Evolutionary conservation across 257 asterid genomes (phyloP).

Genomic region (Nicotiana paniculata): DNA sequence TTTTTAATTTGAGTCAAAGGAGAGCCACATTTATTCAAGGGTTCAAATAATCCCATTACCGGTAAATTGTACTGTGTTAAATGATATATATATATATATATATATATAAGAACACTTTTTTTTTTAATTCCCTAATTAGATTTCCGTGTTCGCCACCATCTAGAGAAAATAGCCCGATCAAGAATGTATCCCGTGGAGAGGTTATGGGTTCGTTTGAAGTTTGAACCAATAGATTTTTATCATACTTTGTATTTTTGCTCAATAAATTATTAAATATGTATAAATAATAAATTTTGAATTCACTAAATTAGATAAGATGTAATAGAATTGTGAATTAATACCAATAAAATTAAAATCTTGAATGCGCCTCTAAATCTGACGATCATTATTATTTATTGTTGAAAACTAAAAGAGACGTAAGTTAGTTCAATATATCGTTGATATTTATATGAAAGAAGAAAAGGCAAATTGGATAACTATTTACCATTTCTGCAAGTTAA

Average conservation of each 20-base stretch:
- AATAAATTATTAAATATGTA: no score
- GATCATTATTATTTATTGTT: no score
- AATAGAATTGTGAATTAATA: no score
- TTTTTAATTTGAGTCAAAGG: no score
- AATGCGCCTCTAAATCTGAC: fast-evolving
- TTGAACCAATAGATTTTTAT: no score
- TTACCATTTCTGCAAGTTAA: neutral
- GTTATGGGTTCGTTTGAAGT: no score
- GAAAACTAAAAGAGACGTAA: neutral
- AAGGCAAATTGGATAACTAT: neutral
- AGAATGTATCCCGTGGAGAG: no score
- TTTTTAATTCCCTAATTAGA: neutral
- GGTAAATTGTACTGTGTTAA: neutral
- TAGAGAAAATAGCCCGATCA: neutral
- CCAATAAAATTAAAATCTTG: no score
- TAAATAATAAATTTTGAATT: no score
- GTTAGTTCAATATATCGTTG: neutral
- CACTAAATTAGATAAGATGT: no score
- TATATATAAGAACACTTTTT: neutral
- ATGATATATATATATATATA: neutral
- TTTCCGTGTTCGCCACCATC: neutral
- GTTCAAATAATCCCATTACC: neutral
- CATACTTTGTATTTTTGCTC: no score
- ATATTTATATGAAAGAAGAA: neutral
- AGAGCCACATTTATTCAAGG: neutral